phyloP scores from a whole-genome alignment of 768 basidiomycete species.

The Sarcomyxa edulis region DNA sequence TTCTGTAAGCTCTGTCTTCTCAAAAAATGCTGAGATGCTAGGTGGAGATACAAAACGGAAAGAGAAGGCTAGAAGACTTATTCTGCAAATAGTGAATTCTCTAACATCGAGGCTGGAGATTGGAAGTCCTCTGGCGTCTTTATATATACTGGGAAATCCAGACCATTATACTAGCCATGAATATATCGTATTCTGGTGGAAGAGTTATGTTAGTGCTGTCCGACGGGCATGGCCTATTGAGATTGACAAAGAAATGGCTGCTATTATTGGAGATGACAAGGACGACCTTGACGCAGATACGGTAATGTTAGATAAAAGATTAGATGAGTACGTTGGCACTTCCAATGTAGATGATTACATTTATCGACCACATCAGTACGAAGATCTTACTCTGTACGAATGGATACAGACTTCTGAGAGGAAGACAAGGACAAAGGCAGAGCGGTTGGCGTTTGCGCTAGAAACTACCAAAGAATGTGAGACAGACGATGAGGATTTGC shows the following conservation, averaged over 20 bases:
- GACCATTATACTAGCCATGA: conserved; percentile 25
- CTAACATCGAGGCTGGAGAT: conserved; percentile 23
- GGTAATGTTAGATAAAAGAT: conserved; percentile 13
- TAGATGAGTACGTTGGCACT: conserved; percentile 11
- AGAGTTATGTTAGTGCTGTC: conserved; percentile 13
- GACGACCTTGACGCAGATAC: conserved; percentile 12
- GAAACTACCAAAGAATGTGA: too few species aligned
- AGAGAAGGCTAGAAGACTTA: conserved; percentile 14
- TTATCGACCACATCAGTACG: conserved; percentile 15
- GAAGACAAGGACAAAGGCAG: conserved; percentile 2
- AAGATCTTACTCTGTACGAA: conserved; percentile 21
- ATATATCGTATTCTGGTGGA: conserved; percentile 16
- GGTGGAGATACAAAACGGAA: neutral
- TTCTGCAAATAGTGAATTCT: conserved; percentile 22
- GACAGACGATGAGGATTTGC: too few species aligned
- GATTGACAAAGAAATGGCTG: too few species aligned
- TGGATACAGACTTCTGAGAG: conserved; percentile 12
- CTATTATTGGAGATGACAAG: too few species aligned
- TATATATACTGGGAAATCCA: conserved; percentile 19
- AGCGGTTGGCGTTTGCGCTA: neutral
- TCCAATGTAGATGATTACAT: conserved; percentile 21
- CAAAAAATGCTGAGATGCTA: conserved; percentile 16
- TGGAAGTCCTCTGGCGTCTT: conserved; percentile 20
- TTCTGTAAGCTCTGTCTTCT: conserved; percentile 16
- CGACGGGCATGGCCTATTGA: conserved; percentile 6